Percentiles rank a stretch among this genome's conserved stretches.
Evolutionary conservation across 495 filamentous ascomycete species (phyloP).

Genomic region (Terfezia boudieri): DNA sequence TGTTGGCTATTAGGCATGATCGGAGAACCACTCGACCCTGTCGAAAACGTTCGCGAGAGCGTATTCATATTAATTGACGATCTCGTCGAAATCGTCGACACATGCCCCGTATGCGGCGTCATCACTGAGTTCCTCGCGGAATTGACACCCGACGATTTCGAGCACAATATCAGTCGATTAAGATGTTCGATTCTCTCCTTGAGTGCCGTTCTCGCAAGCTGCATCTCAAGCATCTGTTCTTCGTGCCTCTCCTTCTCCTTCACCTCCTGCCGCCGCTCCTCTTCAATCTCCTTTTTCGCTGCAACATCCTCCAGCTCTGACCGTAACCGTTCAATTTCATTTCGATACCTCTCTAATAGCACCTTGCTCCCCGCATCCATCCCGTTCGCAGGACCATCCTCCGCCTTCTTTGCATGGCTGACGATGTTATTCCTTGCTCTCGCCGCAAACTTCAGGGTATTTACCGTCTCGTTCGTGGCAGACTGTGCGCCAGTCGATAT

Average conservation of each 20-base stretch:
- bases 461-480: conserved; percentile 72
- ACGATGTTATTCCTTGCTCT: conserved; percentile 95
- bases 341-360: conserved; percentile 74
- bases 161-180: conserved; percentile 83
- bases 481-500: conserved; percentile 52
- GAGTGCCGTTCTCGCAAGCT: conserved; percentile 78
- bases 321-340: conserved; percentile 74
- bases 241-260: conserved; percentile 70
- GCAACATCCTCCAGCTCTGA: conserved; percentile 55
- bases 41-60: conserved; percentile 35
- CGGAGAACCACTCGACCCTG: conserved; percentile 40
- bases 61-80: conserved; percentile 41
- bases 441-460: conserved; percentile 91
- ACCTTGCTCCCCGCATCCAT: conserved; percentile 67
- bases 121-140: conserved; percentile 25
- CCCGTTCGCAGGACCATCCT: conserved; percentile 57
- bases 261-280: conserved; percentile 29
- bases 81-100: conserved; percentile 33
- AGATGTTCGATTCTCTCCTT: conserved; percentile 97
- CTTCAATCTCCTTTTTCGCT: conserved; percentile 32
- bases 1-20: conserved; percentile 17
- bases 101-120: conserved; percentile 19
- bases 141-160: conserved; percentile 89
- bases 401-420: conserved; percentile 85
- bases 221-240: conserved; percentile 96